Evolutionary conservation across 176 grass and related monocot species (phyloP), one percentile per base, ranked within the genome.

Genomic region (Lolium multiflorum): DNA sequence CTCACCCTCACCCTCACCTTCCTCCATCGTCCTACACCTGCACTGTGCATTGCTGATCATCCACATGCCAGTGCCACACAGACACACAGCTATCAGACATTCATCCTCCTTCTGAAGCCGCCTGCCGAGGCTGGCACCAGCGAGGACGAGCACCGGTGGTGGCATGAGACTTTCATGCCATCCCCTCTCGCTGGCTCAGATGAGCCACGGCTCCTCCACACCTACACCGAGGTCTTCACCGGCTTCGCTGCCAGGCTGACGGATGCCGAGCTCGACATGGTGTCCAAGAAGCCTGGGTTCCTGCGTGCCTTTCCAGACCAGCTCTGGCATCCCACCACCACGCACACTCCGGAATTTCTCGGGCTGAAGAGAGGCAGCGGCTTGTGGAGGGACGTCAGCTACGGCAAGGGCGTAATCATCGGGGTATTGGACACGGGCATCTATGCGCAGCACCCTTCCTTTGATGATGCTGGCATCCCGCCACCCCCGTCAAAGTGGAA

Each of bases 401-500:
- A 74, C 25, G 90, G 93, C 25, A n/a, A 85, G 49, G 90, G 93
- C 0, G 47, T 80, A 9, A 64, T 94, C 26, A 71, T 94, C 2
- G 93, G 93, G 1, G 24, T 94, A 0, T 55, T 92, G 2, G 90
- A 94, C 81, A 85, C 93, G 1, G 88, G 93, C 8, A 81, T 94
- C 17, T 59, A 47, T 51, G 54, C 60, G 7, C 13, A 14, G 22
- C 25, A 18, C 90, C 93, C 87, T 44, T 94, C 93, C 44, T 94
- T 92, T 72, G 24, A 11, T 18, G 87, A 75, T 61, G 57, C 47
- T 1, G 93, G 84, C 3, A 87, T 92, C 84, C 88, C 87, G 4
- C 87, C 87, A 71, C 90, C 90, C 5, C 87, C 93, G 0, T n/a
- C 78, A n/a, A 90, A 38, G 38, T 94, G 90, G 93, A 92, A 71